Percentiles rank a stretch among this genome's conserved stretches.
These are phyloP conservation scores for Harringtonia lauricola DNA, from an alignment of 2,329 filamentous ascomycete species.

Conservation along the genomic window DNA sequence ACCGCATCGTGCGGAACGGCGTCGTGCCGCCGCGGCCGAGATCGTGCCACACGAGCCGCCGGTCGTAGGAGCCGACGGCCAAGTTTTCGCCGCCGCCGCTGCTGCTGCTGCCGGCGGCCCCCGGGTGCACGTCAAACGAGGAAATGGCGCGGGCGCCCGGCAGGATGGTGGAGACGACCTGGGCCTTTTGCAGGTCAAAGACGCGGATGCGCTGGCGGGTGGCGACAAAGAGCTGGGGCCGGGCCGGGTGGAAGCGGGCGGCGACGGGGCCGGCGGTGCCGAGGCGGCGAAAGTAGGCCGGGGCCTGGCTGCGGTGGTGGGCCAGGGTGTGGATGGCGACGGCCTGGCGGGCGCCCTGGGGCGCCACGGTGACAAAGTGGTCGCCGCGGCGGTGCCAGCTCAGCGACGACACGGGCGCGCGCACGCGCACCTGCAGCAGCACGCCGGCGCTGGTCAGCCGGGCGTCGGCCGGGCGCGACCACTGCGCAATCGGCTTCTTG, in stretches of 20 bases:
- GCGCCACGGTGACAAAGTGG: conserved; percentile 87
- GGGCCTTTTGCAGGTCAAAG: conserved; percentile 86
- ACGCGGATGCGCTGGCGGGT: conserved; percentile 87
- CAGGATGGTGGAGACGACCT: conserved; percentile 85
- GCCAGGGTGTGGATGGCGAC: conserved; percentile 92
- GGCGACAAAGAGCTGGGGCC: conserved; percentile 90
- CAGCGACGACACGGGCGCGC: conserved; percentile 73
- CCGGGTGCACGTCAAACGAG: conserved; percentile 80
- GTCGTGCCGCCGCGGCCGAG: conserved; percentile 80
- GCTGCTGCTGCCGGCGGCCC: conserved; percentile 45
- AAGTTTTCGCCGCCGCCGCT: conserved; percentile 70
- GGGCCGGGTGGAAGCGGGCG: conserved; percentile 87
- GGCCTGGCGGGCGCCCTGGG: conserved; percentile 63
- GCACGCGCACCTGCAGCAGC: conserved; percentile 68
- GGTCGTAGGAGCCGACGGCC: conserved; percentile 89
- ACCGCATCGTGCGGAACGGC: conserved; percentile 93
- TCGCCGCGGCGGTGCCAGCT: conserved; percentile 92
- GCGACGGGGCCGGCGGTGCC: conserved; percentile 71
- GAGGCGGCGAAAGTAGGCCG: conserved; percentile 56
- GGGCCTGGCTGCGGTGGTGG: conserved; percentile 89
- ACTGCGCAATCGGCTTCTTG: conserved; percentile 70
- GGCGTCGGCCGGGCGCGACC: conserved; percentile 67
- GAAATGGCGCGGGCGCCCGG: conserved; percentile 91
- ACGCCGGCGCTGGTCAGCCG: conserved; percentile 69
- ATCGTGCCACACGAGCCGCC: conserved; percentile 91